Base-by-base conservation (phyloP, 495 filamentous ascomycete genomes). In the Oidiodendron maius region DNA sequence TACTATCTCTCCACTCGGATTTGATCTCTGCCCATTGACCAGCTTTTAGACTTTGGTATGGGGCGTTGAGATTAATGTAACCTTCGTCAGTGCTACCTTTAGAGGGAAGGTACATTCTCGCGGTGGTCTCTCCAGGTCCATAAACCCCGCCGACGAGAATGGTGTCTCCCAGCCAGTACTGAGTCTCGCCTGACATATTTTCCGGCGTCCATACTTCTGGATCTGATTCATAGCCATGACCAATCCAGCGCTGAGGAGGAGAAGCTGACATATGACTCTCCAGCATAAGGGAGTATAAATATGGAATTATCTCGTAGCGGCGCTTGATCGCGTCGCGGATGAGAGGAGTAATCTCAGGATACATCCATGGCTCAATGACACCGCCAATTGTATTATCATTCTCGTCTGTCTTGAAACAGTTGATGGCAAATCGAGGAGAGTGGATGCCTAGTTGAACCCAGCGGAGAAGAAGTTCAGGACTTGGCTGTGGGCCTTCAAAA, bases 351-450 rank as follows among this genome's bases (percentile, higher is more conserved):
- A 80, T 75, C 45, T 80, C 75, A 0, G 81, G 79, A 56, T 85
- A 83, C 79, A 84, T 83, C 77, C 78, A 85, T 2, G 81, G 82
- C 61, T 84, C 82, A 46, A 85, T 87, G 11, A 87, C 80, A 5
- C 84, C 81, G 12, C 81, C 82, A 45, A 80, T 66, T 3, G 69
- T 64, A 55, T 74, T 84, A 54, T 84, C 73, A 10, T 74, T 64
- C 2, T 71, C 68, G 10, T 74, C 74, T 3, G 82, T 85, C 62
- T 86, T 86, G 73, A 81, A 86, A 61, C 81, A 85, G 64, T 86
- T 86, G 68, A 86, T 85, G 6, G 82, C 77, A 60, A 84, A 85
- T 4, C 81, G 81, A 3, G 80, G 71, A 13, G 81, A 83, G 65
- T 84, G 74, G 60, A 80, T 76, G 21, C 82, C 83, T 2, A 83